Base-by-base conservation (phyloP, 2,329 filamentous ascomycete species). In the Emmonsiellopsis sp. region DNA sequence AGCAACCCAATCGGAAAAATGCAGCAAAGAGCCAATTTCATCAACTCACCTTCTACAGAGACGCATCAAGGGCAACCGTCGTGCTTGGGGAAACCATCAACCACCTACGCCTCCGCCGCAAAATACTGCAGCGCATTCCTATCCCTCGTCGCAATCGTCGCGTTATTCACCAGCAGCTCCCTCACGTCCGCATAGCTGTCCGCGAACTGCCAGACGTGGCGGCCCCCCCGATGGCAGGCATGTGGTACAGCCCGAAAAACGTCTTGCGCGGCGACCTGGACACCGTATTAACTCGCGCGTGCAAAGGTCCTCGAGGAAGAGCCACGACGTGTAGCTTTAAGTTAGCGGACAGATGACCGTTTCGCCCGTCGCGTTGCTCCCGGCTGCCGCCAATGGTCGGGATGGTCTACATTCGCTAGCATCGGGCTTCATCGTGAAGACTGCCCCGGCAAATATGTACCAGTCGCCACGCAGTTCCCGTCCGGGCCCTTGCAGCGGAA, bases 401-500 rank as follows among this genome's bases (percentile, higher is more conserved):
- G 84, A 77, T 79, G 87, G 50, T 72, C 82, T 85, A 42, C 49
- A 9, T n/a, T 40, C 31, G 49, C 51, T 52, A 51, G 10, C 17
- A 53, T 43, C 32, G 21, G 42, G 45, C 21, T 5, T 6, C n/a
- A n/a, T 31, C 43, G 53, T 32, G 2, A 32, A n/a, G 40, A 27
- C 34, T 42, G n/a, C 5, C 17, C 45, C n/a, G 32, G 39, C 11
- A 21, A 21, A 49, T 31, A 72, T 71, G 63, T 31, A 76, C 72
- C 61, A 74, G 76, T 9, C 63, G 75, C 5, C 58, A 53, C 68
- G 60, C 84, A 87, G 69, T 87, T 87, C 17, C 74, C 70, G 59
- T 87, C 85, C 0, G 80, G 77, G 58, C 87, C 80, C 56, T 88
- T 85, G 60, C 85, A 87, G 17, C 84, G 79, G 73, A 87, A 86